Evolutionary conservation across 352 stramenopile species (phyloP), one percentile per base, ranked within the genome.

Genomic region (Phytopythium boreale): DNA sequence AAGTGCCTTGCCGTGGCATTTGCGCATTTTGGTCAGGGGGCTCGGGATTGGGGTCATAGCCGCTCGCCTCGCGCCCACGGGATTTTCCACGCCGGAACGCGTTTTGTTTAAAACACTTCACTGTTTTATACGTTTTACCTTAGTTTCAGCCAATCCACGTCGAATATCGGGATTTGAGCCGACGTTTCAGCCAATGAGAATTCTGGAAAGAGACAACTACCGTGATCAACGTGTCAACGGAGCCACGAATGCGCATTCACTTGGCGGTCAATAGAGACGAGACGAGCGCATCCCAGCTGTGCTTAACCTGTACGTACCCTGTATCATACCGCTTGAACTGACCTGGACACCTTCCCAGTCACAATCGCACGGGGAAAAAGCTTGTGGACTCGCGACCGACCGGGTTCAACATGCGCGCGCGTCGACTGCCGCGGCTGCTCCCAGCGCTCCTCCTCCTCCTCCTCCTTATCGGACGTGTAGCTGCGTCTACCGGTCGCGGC

Each of bases 281-380:
- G 36, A 41, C 36, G 36, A 41, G 12, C 36, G 36, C 36, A 41
- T 41, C 36, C 36, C 10, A 8, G 12, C 36, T 41, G 43, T 4
- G 2, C 43, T 19, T 24, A 50, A 26, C 43, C 20, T n/a, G 15
- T n/a, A 47, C 14, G 3, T 24, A 57, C 7, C 14, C 51, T 57
- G 51, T 43, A 57, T 24, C 51, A 19, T 36, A 43, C 51, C 10
- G 27, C 27, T 8, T 57, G 26, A 26, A 17, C 17, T 51, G 44
- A 26, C 19, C 19, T 14, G 4, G 29, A 34, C 29, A 34, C 29
- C 7, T 34, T 7, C 29, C 29, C 44, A 51, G 44, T 51, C 36
- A 34, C 31, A 17, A 22, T 34, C 49, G 24, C 20, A 51, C 26
- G 19, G 17, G 61, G 67, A 78, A 79, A 76, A 76, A 68, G 68